Conservation (phyloP, 352 stramenopile species). For the Blastocystis sp. region DNA sequence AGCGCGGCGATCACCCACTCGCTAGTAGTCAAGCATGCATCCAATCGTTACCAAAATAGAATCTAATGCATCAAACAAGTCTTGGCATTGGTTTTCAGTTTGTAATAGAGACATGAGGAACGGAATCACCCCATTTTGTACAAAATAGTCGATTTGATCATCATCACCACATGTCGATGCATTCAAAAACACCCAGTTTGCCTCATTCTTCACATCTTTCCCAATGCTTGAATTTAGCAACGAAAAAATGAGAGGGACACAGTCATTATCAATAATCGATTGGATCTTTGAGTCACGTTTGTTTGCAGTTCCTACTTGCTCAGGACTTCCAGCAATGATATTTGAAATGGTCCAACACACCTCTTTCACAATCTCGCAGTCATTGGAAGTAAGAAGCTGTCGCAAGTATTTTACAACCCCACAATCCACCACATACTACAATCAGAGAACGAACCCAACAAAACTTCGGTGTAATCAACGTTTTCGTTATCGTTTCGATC, state of each 20-base stretch:
- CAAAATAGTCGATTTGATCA: conserved; percentile 80
- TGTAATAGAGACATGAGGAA: conserved; percentile 81
- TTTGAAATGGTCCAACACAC: conserved; percentile 90
- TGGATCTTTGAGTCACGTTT: conserved; percentile 84
- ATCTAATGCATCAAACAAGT: conserved; percentile 3
- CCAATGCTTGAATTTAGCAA: conserved; percentile 72
- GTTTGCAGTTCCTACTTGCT: conserved; percentile 92
- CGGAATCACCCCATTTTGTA: conserved; percentile 73
- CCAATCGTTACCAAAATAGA: not conserved
- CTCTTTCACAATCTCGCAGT: conserved; percentile 96
- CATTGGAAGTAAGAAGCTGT: conserved; percentile 86
- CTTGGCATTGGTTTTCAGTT: conserved; percentile 67
- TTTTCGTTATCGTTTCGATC: conserved; percentile 61
- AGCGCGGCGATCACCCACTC: not conserved
- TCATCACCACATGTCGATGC: conserved; percentile 92
- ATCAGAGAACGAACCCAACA: not conserved
- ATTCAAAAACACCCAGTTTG: conserved; percentile 96
- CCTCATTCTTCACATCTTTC: conserved; percentile 92
- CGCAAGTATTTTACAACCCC: conserved; percentile 84
- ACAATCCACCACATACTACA: conserved; percentile 89
- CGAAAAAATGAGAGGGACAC: not conserved
- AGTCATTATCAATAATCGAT: conserved; percentile 38
- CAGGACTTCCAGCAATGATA: conserved; percentile 90
- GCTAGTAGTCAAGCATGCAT: not conserved
- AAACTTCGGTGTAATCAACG: conserved; percentile 71